Base-by-base conservation (phyloP, 306 rosid genomes). In the Mimosa pudica region DNA sequence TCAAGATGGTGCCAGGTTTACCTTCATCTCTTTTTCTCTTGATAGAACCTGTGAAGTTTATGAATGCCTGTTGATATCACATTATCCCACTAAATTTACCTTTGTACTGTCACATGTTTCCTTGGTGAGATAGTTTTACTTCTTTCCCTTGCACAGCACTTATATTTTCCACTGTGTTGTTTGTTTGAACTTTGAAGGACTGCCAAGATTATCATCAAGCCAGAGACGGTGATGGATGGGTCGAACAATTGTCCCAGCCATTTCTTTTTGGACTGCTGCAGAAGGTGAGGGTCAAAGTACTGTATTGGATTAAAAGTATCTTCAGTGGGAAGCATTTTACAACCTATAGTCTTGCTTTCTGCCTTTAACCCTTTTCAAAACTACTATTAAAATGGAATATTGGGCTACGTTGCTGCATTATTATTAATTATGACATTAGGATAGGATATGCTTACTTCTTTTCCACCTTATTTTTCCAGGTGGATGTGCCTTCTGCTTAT, bases 1-100 rank as follows among this genome's bases (percentile, higher is more conserved):
- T 97, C 98, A 68, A 88, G 99, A 89, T 96, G 97, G 98, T 96
- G 99, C 86, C 99, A 96, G 98, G 99, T 95, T 77, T 72, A 83
- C 81, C 82, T 81, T 73, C 30, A 68, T 75, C 83, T 48, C 70
- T 69, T 9, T 73, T 60, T 12, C 71, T 42, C 70, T 36, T 64
- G 14, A 64, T 48, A 69, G 38, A 66, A 38, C 78, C 67, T 69
- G 35, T 20, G 52, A 79, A 69, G 82, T 75, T 65, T 84, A 63
- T 70, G 41, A 60, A 45, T 71, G 63, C 65, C 82, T 58, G 52
- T 70, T 79, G 51, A 12, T 47, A 63, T 61, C 11, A 68, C 13
- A 16, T 71, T 42, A n/a, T 77, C 55, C 24, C 78, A 67, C 73
- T 76, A 61, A 70, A 33, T 73, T 70, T 47, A 58, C 71, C 62